phyloP scores from a whole-genome alignment of 768 basidiomycete genomes.

The Mycena capillaripes region DNA sequence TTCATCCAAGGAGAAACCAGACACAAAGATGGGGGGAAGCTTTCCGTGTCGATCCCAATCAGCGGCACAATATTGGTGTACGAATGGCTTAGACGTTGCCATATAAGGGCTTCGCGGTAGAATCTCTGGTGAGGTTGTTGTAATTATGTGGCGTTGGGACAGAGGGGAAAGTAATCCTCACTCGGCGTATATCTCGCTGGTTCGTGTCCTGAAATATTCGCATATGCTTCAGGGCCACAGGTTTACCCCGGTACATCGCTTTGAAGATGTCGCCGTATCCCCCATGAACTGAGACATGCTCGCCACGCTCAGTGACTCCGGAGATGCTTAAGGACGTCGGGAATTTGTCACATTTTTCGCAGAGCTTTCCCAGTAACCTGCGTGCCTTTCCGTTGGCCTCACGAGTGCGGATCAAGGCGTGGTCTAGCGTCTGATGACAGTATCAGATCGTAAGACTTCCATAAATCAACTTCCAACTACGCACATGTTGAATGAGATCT shows the following conservation, averaged over 20 bases:
- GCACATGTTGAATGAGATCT: slow-evolving; percentile 34
- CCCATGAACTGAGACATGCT: slow-evolving; percentile 13
- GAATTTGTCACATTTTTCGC: slow-evolving; percentile 20
- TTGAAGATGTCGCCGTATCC: slow-evolving; percentile 29
- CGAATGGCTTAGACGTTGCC: slow-evolving; percentile 36
- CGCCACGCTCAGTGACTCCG: slow-evolving; percentile 26
- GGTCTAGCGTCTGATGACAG: slow-evolving; percentile 19
- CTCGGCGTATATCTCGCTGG: slow-evolving; percentile 20
- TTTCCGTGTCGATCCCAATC: slow-evolving; percentile 39
- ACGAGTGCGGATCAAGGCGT: slow-evolving; percentile 6
- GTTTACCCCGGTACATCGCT: slow-evolving; percentile 23
- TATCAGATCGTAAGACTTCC: neutral
- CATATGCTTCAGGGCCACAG: slow-evolving; percentile 32
- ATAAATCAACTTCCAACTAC: neutral
- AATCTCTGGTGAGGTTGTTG: slow-evolving; percentile 37
- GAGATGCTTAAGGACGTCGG: slow-evolving; percentile 25
- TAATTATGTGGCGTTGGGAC: too few species aligned
- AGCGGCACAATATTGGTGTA: slow-evolving; percentile 40
- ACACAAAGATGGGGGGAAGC: slow-evolving; percentile 35
- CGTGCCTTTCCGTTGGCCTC: slow-evolving; percentile 20
- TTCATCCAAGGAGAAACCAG: slow-evolving; percentile 46
- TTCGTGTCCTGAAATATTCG: slow-evolving; percentile 20
- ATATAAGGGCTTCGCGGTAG: slow-evolving; percentile 42
- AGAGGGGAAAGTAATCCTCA: too few species aligned
- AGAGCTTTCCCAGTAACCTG: slow-evolving; percentile 22